Percentiles rank a stretch among this genome's conserved stretches.
phyloP scores from a whole-genome alignment of 2,329 filamentous ascomycete genomes.

The Dactylellina leptospora region DNA sequence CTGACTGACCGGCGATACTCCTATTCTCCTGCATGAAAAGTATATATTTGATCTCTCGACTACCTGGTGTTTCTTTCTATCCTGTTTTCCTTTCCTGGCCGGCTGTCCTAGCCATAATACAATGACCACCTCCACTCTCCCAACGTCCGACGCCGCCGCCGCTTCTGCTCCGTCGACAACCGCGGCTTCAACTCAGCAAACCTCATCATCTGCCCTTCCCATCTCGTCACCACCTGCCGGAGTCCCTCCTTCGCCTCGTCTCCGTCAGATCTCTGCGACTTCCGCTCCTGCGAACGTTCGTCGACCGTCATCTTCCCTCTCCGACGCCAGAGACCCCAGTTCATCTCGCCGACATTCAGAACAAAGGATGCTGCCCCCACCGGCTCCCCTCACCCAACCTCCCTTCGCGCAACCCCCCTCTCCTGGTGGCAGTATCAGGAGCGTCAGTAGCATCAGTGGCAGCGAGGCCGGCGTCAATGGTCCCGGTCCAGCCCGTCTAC shows the following conservation, averaged over 20 bases:
- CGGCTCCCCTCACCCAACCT: slow-evolving; percentile 45
- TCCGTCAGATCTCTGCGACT: slow-evolving; percentile 44
- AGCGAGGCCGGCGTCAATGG: slow-evolving; percentile 64
- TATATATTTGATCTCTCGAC: no score
- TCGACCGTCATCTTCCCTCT: slow-evolving; percentile 43
- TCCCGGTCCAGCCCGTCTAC: slow-evolving; percentile 81
- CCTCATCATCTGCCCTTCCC: slow-evolving; percentile 28
- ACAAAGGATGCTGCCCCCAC: slow-evolving; percentile 54
- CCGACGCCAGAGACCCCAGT: slow-evolving; percentile 41
- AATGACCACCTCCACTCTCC: slow-evolving; percentile 47
- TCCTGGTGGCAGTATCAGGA: slow-evolving; percentile 50
- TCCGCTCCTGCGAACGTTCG: slow-evolving; percentile 36
- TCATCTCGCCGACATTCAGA: slow-evolving; percentile 41
- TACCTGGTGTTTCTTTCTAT: neutral
- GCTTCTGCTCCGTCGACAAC: slow-evolving; percentile 21
- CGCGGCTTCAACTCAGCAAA: slow-evolving; percentile 11
- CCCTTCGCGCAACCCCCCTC: slow-evolving; percentile 51
- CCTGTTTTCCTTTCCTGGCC: slow-evolving; percentile 13
- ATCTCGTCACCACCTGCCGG: slow-evolving; percentile 7
- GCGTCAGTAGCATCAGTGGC: slow-evolving; percentile 48
- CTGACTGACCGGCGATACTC: no score
- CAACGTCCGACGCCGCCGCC: slow-evolving; percentile 29
- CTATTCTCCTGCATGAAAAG: no score
- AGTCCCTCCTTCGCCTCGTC: slow-evolving; percentile 42
- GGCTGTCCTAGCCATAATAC: slow-evolving; percentile 7